Evolutionary conservation across 1,284 basidiomycete species (phyloP), one percentile per base, ranked within the genome.

Genomic region (Marasmius fiardii): DNA sequence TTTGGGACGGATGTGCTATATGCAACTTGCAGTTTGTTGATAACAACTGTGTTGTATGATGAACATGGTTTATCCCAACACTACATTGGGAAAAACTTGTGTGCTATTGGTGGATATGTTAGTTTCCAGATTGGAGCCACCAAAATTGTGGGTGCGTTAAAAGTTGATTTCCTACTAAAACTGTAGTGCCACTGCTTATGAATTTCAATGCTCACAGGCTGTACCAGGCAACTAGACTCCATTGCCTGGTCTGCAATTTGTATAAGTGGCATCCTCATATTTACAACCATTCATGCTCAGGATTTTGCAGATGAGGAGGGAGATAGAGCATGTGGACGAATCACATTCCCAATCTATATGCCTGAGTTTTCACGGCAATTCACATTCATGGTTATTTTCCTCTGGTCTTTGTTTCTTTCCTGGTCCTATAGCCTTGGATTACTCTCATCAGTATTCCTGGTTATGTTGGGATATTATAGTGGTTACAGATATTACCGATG

Each of bases 231-330:
- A 1, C 54, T 70, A 37, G 62, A 65, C 51, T 28, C 52, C 21
- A 63, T 62, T 8, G 58, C 65, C 20, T 53, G 61, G 16, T 55
- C 57, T 26, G 63, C 71, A 24, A 57, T 71, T 24, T 43, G 60
- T n/a, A 56, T 67, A 43, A 69, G 68, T 53, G 64, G 64, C 21
- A 54, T 61, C 16, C 59, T 71, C 11, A 68, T 71, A 33, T 63
- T 69, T 47, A 71, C 71, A 10, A 73, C 71, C 8, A 48, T 48
- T 33, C 68, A 69, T 52, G 64, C 65, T 12, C 68, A 72, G 53
- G 72, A 74, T 53, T 74, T 73, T 57, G 62, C 67, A 21, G 72
- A 74, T 50, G 63, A 69, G 21, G 65, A 64, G 24, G 72, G 72
- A 6, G 72, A 74, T 53, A 56, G 48, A 18, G 54, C 61, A 11